Percentiles rank a stretch among this genome's conserved stretches.
phyloP scores from a whole-genome alignment of 2,329 filamentous ascomycete genomes.

The Lasiodiplodia sp. region DNA sequence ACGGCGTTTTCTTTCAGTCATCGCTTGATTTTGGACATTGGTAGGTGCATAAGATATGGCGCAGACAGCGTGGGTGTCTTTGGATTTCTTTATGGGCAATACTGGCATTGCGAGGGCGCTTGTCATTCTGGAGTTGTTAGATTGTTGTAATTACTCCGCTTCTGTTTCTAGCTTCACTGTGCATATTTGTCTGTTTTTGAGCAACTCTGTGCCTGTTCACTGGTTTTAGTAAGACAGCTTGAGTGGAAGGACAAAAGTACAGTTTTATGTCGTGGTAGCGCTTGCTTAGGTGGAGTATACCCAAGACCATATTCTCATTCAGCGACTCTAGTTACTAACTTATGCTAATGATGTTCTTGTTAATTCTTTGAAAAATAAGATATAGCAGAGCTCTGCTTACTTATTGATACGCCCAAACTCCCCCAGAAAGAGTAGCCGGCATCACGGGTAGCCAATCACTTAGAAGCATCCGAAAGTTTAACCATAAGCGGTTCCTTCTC shows the following conservation, averaged over 20 bases:
- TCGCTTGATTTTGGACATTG: background rate
- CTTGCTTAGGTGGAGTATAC: background rate
- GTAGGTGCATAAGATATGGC: slow-evolving; percentile 15
- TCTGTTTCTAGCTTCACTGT: background rate
- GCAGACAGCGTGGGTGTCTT: background rate
- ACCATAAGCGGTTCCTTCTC: slow-evolving; percentile 42
- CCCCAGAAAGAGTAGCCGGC: too few species aligned
- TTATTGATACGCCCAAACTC: too few species aligned
- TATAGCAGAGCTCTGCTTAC: background rate
- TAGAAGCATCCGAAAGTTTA: slow-evolving; percentile 32
- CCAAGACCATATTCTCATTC: background rate
- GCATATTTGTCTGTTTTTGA: slow-evolving; percentile 1
- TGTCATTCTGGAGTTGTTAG: slow-evolving; percentile 2
- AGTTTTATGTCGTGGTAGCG: background rate
- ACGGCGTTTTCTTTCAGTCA: background rate
- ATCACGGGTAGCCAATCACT: background rate
- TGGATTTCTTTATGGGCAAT: background rate
- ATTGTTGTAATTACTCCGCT: slow-evolving; percentile 7
- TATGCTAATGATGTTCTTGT: background rate
- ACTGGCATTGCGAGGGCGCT: slow-evolving; percentile 25
- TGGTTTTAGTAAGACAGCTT: background rate
- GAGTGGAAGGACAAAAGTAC: background rate
- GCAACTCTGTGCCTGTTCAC: background rate
- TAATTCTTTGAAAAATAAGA: background rate
- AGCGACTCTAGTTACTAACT: background rate